These are phyloP conservation scores for Ministeria vibrans DNA, from an alignment of 78 protist species.

Conservation along the genomic window DNA sequence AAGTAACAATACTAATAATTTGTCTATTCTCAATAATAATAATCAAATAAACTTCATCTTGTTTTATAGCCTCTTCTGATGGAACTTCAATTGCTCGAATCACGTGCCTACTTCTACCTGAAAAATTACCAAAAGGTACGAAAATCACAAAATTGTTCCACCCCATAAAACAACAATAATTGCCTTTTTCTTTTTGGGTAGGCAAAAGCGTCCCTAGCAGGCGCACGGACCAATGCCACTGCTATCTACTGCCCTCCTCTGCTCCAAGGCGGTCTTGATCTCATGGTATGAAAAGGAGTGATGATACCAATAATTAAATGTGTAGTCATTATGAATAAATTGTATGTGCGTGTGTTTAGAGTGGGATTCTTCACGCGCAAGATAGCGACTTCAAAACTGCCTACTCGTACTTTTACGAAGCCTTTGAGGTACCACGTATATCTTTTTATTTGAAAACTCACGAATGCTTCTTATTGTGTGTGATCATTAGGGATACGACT, in stretches of 20 bases:
- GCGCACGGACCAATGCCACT: slow-evolving; percentile 95
- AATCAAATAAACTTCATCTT: too few relatives aligned
- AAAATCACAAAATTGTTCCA: background rate
- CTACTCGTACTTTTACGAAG: slow-evolving; percentile 92
- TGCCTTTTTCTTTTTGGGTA: background rate
- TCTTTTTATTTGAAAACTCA: too few relatives aligned
- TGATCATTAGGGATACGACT: slow-evolving; percentile 4
- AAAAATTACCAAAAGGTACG: slow-evolving; percentile 17
- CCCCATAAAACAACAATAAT: background rate
- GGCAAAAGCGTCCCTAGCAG: slow-evolving; percentile 52
- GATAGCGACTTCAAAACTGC: slow-evolving; percentile 96
- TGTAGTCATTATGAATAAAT: background rate
- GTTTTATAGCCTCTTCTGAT: slow-evolving; percentile 86
- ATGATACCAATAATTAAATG: background rate
- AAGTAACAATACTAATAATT: too few relatives aligned
- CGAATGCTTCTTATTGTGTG: too few relatives aligned
- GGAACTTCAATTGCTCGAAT: slow-evolving; percentile 88
- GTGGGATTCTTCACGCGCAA: slow-evolving; percentile 91
- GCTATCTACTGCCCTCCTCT: slow-evolving; percentile 94
- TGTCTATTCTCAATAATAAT: too few relatives aligned
- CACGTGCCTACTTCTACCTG: slow-evolving; percentile 1
- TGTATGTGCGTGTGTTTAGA: slow-evolving; percentile 33
- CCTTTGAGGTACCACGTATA: slow-evolving; percentile 81
- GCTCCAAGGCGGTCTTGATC: slow-evolving; percentile 86
- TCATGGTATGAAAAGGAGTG: background rate